Evolutionary conservation across 495 filamentous ascomycete genomes (phyloP).

Genomic region (Pseudoneurospora amorphoporcata): DNA sequence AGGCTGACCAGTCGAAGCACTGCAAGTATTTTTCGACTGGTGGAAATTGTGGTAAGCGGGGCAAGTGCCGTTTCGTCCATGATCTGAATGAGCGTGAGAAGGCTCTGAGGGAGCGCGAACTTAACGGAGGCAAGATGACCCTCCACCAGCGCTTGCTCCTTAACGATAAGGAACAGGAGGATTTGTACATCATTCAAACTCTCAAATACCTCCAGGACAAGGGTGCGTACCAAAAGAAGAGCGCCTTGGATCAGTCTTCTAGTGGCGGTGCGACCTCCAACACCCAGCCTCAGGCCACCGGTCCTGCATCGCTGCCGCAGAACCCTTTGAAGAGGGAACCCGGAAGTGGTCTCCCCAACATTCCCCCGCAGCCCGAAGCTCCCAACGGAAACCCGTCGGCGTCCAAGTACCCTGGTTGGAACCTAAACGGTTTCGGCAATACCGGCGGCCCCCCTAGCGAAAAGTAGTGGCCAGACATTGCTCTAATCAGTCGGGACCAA

Average conservation of each 20-base stretch:
- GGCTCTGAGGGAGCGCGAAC: conserved; percentile 40
- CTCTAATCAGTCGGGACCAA: not conserved
- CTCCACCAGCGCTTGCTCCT: conserved; percentile 43
- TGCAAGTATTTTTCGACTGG: conserved; percentile 53
- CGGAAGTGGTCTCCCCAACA: conserved; percentile 19
- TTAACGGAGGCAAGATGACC: conserved; percentile 45
- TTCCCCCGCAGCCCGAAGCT: conserved; percentile 14
- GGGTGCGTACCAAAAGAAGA: conserved; percentile 15
- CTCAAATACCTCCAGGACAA: conserved; percentile 41
- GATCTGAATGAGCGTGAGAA: conserved; percentile 42
- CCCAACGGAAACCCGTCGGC: not conserved
- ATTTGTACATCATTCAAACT: conserved; percentile 43
- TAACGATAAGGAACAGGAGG: conserved; percentile 49
- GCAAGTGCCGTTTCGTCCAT: conserved; percentile 55
- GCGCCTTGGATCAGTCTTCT: not conserved
- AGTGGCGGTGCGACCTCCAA: conserved; percentile 3
- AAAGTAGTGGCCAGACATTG: conserved; percentile 5
- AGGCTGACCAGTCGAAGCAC: conserved; percentile 43
- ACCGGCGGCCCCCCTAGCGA: conserved; percentile 21
- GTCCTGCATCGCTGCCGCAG: conserved; percentile 7
- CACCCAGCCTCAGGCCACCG: not conserved
- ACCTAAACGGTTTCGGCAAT: conserved; percentile 25
- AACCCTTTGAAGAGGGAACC: conserved; percentile 13
- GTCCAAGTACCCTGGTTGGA: conserved; percentile 24
- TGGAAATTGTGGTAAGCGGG: conserved; percentile 51